These are phyloP conservation scores for Berkeleyomyces rouxiae DNA, from an alignment of 2,329 filamentous ascomycete genomes.

Conservation along the genomic window DNA sequence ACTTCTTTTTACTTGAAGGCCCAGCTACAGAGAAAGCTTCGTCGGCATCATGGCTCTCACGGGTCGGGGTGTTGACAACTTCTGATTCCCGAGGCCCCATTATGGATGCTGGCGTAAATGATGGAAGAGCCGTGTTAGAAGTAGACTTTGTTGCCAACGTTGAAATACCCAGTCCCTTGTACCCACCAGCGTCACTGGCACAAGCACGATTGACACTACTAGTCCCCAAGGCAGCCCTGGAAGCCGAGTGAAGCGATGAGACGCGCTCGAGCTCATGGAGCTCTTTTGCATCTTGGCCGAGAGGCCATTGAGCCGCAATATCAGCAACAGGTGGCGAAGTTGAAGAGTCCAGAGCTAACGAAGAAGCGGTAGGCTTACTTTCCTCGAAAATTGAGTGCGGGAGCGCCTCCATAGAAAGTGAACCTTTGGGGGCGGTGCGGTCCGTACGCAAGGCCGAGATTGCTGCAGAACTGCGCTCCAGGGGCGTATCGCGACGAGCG, in stretches of 20 bases:
- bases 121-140: slow-evolving; percentile 2
- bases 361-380: neutral
- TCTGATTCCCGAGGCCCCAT: neutral
- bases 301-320: slow-evolving; percentile 1
- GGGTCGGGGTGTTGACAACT: neutral
- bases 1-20: slow-evolving; percentile 43
- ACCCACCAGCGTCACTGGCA: neutral
- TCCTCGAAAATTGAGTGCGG: neutral
- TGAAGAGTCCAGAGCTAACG: neutral
- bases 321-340: neutral
- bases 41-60: neutral
- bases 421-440: slow-evolving; percentile 18
- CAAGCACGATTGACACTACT: slow-evolving; percentile 8
- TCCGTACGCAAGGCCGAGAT: slow-evolving; percentile 27
- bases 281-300: neutral
- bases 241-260: slow-evolving; percentile 1
- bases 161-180: neutral
- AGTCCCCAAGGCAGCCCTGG: slow-evolving; percentile 1
- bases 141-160: neutral
- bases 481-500: slow-evolving; percentile 42
- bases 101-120: slow-evolving; percentile 1
- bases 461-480: slow-evolving; percentile 42
- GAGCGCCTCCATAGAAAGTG: neutral
- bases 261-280: slow-evolving; percentile 1
- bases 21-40: neutral